A percentile compares a stretch with the other conserved stretches of the same genome.
Evolutionary conservation across 768 basidiomycete genomes (phyloP).

Genomic region (Sistotremastrum niveocremeum): DNA sequence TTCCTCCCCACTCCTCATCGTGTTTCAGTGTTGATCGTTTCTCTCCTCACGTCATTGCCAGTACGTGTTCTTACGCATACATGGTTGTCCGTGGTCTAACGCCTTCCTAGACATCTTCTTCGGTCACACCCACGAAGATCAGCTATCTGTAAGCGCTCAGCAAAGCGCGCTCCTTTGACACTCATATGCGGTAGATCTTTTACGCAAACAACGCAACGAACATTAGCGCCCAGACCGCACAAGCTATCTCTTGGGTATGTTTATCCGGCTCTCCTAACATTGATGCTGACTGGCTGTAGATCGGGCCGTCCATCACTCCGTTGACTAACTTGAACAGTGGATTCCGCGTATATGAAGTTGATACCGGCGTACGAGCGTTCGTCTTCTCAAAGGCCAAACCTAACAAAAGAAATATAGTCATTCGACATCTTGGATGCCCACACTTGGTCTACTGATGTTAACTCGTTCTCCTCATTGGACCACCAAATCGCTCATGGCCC

Average conservation of each 20-base stretch:
- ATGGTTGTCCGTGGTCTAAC: slow-evolving; percentile 9
- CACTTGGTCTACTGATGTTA: slow-evolving; percentile 62
- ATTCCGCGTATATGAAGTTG: slow-evolving; percentile 61
- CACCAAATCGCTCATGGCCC: slow-evolving; percentile 43
- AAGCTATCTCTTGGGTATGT: slow-evolving; percentile 37
- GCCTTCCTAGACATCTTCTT: slow-evolving; percentile 48
- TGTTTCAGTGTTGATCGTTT: slow-evolving; percentile 56
- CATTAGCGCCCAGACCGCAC: slow-evolving; percentile 42
- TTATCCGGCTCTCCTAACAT: slow-evolving; percentile 7
- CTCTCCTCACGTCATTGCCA: slow-evolving; percentile 65
- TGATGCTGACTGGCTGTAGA: slow-evolving; percentile 22
- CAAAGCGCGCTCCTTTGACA: neutral
- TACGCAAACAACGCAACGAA: slow-evolving; percentile 59
- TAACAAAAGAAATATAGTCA: slow-evolving; percentile 28
- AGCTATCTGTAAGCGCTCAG: slow-evolving; percentile 35
- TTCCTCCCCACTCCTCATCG: slow-evolving; percentile 14
- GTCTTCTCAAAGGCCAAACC: too few relatives aligned
- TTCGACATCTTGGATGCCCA: slow-evolving; percentile 69
- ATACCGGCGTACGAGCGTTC: slow-evolving; percentile 40
- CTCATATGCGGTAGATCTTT: slow-evolving; percentile 34
- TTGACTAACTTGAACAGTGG: slow-evolving; percentile 61
- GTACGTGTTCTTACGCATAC: slow-evolving; percentile 23
- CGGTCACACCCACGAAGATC: slow-evolving; percentile 68
- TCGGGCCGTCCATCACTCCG: slow-evolving; percentile 58
- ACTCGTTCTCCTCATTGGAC: slow-evolving; percentile 44